phyloP scores from a whole-genome alignment of 176 grass and related monocot species.

The Aegilops speltoides region DNA sequence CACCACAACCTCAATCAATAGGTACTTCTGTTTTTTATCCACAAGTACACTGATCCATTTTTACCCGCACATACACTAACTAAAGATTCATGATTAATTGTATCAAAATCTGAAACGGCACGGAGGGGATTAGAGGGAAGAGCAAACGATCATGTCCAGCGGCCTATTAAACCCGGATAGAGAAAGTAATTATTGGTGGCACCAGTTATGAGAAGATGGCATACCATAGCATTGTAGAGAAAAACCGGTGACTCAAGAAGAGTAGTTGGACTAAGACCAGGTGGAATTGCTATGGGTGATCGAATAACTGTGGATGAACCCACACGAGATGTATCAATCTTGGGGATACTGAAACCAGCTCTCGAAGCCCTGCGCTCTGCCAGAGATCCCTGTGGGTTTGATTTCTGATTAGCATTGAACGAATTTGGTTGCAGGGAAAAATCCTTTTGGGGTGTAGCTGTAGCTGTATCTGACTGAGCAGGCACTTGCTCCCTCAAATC shows the following conservation, averaged over 20 bases:
- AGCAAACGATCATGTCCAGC: too few relatives aligned
- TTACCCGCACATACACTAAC: too few relatives aligned
- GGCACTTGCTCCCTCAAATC: conserved; percentile 34
- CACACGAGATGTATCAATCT: conserved; percentile 67
- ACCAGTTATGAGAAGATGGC: conserved; percentile 25
- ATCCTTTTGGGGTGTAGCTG: conserved; percentile 33
- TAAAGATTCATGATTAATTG: too few relatives aligned
- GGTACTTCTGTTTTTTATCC: too few relatives aligned
- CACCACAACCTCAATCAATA: neutral
- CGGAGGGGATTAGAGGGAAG: too few relatives aligned
- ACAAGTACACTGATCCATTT: too few relatives aligned
- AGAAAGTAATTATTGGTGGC: neutral
- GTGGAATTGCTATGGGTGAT: conserved; percentile 89
- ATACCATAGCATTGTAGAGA: conserved; percentile 81
- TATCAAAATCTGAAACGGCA: too few relatives aligned
- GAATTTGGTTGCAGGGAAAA: conserved; percentile 40
- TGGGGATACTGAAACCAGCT: conserved; percentile 75
- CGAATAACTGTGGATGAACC: conserved; percentile 52
- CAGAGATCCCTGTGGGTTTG: conserved; percentile 51
- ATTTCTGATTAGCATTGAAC: conserved; percentile 47
- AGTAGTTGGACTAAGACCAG: conserved; percentile 85
- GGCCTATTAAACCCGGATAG: neutral
- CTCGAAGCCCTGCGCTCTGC: conserved; percentile 80
- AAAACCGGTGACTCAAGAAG: conserved; percentile 92
- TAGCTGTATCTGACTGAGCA: conserved; percentile 25